These are phyloP conservation scores for Russula foetens DNA, from an alignment of 768 basidiomycete genomes.

Conservation along the genomic window DNA sequence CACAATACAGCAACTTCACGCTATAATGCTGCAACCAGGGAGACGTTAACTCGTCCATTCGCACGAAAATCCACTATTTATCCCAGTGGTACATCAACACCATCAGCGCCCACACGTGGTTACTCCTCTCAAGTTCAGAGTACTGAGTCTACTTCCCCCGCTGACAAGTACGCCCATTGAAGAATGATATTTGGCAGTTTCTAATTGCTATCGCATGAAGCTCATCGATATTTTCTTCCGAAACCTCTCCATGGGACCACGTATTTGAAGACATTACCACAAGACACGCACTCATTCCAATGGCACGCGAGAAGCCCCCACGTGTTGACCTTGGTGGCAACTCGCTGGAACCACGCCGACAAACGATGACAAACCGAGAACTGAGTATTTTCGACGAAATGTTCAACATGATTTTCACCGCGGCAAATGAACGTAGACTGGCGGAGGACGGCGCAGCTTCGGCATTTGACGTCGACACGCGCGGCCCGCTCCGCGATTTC, in stretches of 20 bases:
- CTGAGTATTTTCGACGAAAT: constrained; percentile 60
- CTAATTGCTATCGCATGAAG: neutral
- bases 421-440: constrained; percentile 32
- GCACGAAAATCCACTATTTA: neutral
- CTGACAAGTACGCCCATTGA: constrained; percentile 4
- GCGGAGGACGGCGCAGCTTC: constrained; percentile 1
- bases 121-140: constrained; percentile 9
- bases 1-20: neutral
- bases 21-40: neutral
- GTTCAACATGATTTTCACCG: constrained; percentile 59
- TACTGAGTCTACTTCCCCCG: neutral
- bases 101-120: neutral
- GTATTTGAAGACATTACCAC: constrained; percentile 41
- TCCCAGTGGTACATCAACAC: neutral
- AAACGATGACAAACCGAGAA: constrained; percentile 64
- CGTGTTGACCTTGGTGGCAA: neutral
- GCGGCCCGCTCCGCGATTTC: constrained; percentile 28
- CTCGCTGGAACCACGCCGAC: constrained; percentile 30
- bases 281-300: constrained; percentile 20
- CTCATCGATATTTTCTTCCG: constrained; percentile 25
- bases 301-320: constrained; percentile 6
- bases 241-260: constrained; percentile 40
- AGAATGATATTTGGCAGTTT: neutral
- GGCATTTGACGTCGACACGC: constrained; percentile 14
- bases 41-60: neutral